Evolutionary conservation across 78 protist genomes (phyloP).

Genomic region (Planoprotostelium fungivorum): DNA sequence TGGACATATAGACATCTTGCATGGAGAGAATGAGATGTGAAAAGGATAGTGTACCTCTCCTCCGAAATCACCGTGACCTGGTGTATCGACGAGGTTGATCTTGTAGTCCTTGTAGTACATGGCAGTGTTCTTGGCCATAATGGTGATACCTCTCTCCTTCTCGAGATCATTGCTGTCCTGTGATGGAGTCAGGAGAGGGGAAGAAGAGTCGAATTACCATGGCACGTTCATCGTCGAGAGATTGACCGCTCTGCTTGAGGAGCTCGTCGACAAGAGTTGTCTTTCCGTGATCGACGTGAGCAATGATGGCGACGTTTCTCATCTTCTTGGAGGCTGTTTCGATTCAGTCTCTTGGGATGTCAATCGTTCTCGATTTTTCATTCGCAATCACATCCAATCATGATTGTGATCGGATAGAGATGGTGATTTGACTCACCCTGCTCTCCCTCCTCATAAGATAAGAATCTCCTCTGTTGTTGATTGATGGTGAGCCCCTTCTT

Average conservation of each 20-base stretch:
- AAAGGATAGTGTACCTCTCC: slow-evolving; percentile 54
- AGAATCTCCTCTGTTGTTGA: not conserved
- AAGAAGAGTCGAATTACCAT: slow-evolving; percentile 4
- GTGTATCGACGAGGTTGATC: slow-evolving; percentile 86
- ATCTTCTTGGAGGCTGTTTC: slow-evolving; percentile 21
- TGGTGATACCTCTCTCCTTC: slow-evolving; percentile 88
- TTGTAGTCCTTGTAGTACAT: slow-evolving; percentile 28
- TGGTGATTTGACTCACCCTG: not conserved
- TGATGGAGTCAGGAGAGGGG: not conserved
- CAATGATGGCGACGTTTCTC: slow-evolving; percentile 69
- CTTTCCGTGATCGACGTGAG: slow-evolving; percentile 73
- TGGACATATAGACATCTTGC: not conserved
- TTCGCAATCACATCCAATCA: not conserved
- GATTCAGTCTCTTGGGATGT: not conserved
- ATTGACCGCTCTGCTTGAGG: slow-evolving; percentile 39
- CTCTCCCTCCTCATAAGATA: not conserved
- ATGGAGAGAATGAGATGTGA: not conserved
- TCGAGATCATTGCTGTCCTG: slow-evolving; percentile 72
- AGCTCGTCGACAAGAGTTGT: slow-evolving; percentile 54
- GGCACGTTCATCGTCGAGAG: slow-evolving; percentile 35
- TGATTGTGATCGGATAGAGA: too few relatives aligned
- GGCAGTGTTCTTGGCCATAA: slow-evolving; percentile 76
- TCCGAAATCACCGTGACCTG: slow-evolving; percentile 91
- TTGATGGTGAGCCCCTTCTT: too few relatives aligned
- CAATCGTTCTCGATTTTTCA: not conserved